A percentile compares a stretch with the other conserved stretches of the same genome.
These are phyloP conservation scores for Perilla frutescens DNA, from an alignment of 257 asterid genomes.

Conservation along the genomic window DNA sequence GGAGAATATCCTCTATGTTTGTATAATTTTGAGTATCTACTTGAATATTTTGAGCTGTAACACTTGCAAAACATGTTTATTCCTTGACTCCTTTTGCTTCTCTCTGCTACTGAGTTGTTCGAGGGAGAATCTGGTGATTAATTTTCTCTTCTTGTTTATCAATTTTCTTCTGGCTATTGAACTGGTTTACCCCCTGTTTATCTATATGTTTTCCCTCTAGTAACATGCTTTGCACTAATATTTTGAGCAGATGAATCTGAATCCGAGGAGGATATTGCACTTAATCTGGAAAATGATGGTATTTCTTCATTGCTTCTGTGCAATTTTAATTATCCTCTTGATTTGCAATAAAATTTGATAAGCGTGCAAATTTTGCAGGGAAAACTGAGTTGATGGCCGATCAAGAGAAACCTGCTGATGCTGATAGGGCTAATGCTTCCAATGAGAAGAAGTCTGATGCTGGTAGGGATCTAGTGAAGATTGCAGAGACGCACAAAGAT, in stretches of 20 bases:
- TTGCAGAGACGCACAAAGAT: slow-evolving; percentile 49
- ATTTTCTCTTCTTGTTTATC: background rate
- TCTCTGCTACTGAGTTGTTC: slow-evolving; percentile 40
- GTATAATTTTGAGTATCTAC: background rate
- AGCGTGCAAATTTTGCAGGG: slow-evolving; percentile 38
- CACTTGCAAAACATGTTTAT: background rate
- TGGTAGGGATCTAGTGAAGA: slow-evolving; percentile 63
- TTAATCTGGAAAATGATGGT: slow-evolving; percentile 53
- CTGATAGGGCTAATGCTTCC: no score
- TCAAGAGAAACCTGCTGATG: slow-evolving; percentile 48
- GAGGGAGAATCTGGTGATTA: slow-evolving; percentile 52
- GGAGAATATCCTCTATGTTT: slow-evolving; percentile 68
- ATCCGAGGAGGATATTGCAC: slow-evolving; percentile 55
- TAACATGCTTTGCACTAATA: background rate
- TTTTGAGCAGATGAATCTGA: slow-evolving; percentile 54
- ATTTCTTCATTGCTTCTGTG: background rate
- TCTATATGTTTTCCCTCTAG: background rate
- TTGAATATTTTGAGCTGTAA: slow-evolving; percentile 3
- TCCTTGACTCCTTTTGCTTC: slow-evolving; percentile 55
- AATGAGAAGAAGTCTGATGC: slow-evolving; percentile 45
- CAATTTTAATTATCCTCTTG: background rate
- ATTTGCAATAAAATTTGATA: background rate
- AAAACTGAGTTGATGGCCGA: slow-evolving; percentile 44
- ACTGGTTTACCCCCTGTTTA: background rate
- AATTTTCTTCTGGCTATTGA: background rate